These are phyloP conservation scores for Cercophora newfieldiana DNA, from an alignment of 495 filamentous ascomycete species.

Conservation along the genomic window DNA sequence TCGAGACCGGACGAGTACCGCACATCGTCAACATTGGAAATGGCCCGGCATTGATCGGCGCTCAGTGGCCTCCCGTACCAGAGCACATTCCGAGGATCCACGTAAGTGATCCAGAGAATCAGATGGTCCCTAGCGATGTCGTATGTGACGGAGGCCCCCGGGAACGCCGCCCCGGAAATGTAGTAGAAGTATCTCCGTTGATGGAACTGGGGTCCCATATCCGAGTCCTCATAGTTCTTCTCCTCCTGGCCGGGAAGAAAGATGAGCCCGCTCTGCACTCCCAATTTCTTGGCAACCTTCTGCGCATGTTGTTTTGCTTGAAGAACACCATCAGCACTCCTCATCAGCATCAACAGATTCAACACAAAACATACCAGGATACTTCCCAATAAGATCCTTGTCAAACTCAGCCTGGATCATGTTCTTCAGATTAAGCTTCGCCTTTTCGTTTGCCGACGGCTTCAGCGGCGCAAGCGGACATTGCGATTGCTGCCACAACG, in stretches of 20 bases:
- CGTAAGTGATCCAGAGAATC: slow-evolving; percentile 60
- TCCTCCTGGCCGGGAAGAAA: slow-evolving; percentile 56
- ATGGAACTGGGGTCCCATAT: slow-evolving; percentile 60
- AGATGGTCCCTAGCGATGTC: slow-evolving; percentile 58
- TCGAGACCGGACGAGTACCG: slow-evolving; percentile 40
- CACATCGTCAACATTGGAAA: slow-evolving; percentile 55
- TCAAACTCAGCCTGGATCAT: slow-evolving; percentile 12
- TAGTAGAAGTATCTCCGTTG: slow-evolving; percentile 74
- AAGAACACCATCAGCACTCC: neutral
- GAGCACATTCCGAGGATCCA: slow-evolving; percentile 55
- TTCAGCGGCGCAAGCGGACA: too few species aligned
- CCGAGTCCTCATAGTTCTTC: slow-evolving; percentile 58
- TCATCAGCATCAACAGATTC: neutral
- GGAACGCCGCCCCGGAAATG: slow-evolving; percentile 60
- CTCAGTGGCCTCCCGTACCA: slow-evolving; percentile 61
- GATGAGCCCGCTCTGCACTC: slow-evolving; percentile 61
- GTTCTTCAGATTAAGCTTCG: slow-evolving; percentile 4
- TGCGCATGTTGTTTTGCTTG: slow-evolving; percentile 79
- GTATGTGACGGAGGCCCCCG: slow-evolving; percentile 63
- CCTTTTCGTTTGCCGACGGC: slow-evolving; percentile 8
- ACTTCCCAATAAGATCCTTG: slow-evolving; percentile 28
- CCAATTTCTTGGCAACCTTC: slow-evolving; percentile 67
- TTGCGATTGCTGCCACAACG: too few species aligned
- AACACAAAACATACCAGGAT: slow-evolving; percentile 26
- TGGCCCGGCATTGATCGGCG: slow-evolving; percentile 49